Percentiles rank a stretch among this genome's conserved stretches.
phyloP scores from a whole-genome alignment of 768 basidiomycete genomes.

The Naganishia onofrii region DNA sequence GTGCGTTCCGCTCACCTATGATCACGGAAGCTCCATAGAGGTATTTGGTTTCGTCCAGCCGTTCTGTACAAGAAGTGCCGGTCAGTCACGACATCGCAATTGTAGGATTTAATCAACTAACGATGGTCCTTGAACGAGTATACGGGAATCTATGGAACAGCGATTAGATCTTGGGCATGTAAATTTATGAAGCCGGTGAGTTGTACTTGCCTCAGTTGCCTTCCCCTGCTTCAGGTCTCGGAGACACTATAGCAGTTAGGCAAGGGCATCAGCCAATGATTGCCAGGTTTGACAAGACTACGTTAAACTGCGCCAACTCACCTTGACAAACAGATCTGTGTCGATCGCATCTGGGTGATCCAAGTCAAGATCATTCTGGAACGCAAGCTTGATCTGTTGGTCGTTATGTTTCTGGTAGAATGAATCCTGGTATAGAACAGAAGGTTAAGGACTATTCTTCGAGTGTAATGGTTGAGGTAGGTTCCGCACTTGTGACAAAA shows the following conservation, averaged over 20 bases:
- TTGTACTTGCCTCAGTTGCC: slow-evolving; percentile 55
- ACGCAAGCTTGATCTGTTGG: slow-evolving; percentile 79
- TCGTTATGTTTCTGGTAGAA: slow-evolving; percentile 81
- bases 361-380: slow-evolving; percentile 60
- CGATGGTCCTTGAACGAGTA: slow-evolving; percentile 94
- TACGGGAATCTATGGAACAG: slow-evolving; percentile 75
- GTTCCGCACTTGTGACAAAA: slow-evolving; percentile 71
- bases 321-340: slow-evolving; percentile 76
- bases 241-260: slow-evolving; percentile 64
- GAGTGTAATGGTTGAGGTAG: background rate
- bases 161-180: background rate
- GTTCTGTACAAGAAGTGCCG: slow-evolving; percentile 35
- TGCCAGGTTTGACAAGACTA: background rate
- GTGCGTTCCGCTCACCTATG: slow-evolving; percentile 56
- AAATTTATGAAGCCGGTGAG: background rate
- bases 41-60: slow-evolving; percentile 62
- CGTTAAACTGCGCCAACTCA: slow-evolving; percentile 52
- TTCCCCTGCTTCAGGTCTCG: slow-evolving; percentile 76
- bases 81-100: background rate
- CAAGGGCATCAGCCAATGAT: background rate
- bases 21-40: slow-evolving; percentile 90
- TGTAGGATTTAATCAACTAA: slow-evolving; percentile 47
- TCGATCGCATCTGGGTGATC: slow-evolving; percentile 94
- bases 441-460: background rate
- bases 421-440: slow-evolving; percentile 64